Percentiles rank a stretch among this genome's conserved stretches.
These are phyloP conservation scores for Sporothrix protearum DNA, from an alignment of 2,329 filamentous ascomycete species.

Conservation along the genomic window DNA sequence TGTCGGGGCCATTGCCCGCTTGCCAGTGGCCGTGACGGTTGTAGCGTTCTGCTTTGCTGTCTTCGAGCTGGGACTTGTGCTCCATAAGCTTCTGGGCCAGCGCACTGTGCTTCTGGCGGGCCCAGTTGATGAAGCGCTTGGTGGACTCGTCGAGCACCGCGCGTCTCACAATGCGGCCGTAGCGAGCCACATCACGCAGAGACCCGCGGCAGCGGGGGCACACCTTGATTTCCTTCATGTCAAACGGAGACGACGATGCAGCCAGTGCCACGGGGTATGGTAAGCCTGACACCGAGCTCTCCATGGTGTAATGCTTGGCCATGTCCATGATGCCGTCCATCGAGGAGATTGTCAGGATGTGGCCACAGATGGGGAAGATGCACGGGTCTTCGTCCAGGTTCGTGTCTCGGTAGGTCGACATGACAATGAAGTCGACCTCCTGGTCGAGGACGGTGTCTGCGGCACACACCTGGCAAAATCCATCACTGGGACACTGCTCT, in stretches of 20 bases:
- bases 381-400: conserved; percentile 58
- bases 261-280: conserved; percentile 35
- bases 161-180: conserved; percentile 58
- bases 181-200: conserved; percentile 51
- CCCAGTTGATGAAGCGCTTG: conserved; percentile 56
- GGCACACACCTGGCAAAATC: conserved; percentile 57
- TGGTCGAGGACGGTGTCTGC: conserved; percentile 35
- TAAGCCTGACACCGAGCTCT: conserved; percentile 30
- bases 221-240: neutral
- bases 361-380: conserved; percentile 60
- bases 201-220: conserved; percentile 57
- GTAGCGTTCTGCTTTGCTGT: neutral
- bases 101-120: conserved; percentile 41
- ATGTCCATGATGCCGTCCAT: conserved; percentile 62
- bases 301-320: conserved; percentile 45
- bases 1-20: neutral
- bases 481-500: conserved; percentile 52
- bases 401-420: conserved; percentile 53
- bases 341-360: conserved; percentile 57
- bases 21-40: neutral
- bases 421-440: conserved; percentile 55
- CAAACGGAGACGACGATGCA: neutral
- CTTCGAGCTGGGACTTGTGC: conserved; percentile 32
- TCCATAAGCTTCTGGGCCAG: conserved; percentile 31
- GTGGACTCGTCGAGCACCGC: conserved; percentile 60